A percentile compares a stretch with the other conserved stretches of the same genome.
These are phyloP conservation scores for Galerina sulciceps DNA, from an alignment of 768 basidiomycete species.

Conservation along the genomic window DNA sequence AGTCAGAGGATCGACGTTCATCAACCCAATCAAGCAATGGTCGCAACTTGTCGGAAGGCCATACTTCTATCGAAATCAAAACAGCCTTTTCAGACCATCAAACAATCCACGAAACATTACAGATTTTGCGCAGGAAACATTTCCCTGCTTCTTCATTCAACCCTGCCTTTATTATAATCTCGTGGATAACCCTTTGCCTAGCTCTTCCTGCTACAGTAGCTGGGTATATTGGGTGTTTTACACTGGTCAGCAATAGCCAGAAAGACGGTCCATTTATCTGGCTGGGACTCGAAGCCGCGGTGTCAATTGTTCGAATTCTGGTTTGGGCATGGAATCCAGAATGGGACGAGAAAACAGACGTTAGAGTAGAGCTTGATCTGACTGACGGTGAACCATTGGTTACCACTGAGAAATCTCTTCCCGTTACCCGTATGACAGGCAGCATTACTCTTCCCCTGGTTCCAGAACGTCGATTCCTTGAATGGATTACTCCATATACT, in stretches of 20 bases:
- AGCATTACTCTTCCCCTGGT: background rate
- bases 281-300: slow-evolving; percentile 11
- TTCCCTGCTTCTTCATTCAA: background rate
- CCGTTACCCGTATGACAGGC: background rate
- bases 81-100: background rate
- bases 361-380: background rate
- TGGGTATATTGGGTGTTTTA: slow-evolving; percentile 17
- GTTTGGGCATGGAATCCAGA: slow-evolving; percentile 16
- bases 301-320: slow-evolving; percentile 11
- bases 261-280: slow-evolving; percentile 7
- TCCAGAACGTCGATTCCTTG: background rate
- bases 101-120: background rate
- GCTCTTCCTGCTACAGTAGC: background rate
- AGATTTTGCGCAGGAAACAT: background rate
- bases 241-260: background rate
- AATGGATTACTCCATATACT: background rate
- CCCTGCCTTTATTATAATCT: background rate
- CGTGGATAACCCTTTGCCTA: background rate
- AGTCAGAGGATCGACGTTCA: no score
- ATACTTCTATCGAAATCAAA: background rate
- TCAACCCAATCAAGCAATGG: background rate
- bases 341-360: slow-evolving; percentile 2
- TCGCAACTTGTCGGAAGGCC: background rate
- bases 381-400: background rate
- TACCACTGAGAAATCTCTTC: background rate